Base-by-base conservation (phyloP, 306 rosid species). In the Canavalia ensiformis region DNA sequence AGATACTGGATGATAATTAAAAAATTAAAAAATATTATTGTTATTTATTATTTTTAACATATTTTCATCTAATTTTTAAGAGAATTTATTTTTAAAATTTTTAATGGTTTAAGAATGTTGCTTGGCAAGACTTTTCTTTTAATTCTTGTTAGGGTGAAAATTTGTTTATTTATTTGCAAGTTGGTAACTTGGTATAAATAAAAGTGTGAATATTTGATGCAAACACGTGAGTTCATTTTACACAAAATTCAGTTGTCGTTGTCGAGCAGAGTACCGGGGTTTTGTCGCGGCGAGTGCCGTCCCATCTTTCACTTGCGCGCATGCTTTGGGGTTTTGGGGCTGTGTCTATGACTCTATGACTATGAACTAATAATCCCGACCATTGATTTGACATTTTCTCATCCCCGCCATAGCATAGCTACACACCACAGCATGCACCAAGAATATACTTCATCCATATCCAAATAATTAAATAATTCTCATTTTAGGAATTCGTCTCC, bases 161-260 rank as follows among this genome's bases (percentile, higher is more conserved):
- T 18, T 18, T 18, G 25, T 18, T 18, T 37, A 37, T 37, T 37
- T 37, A 37, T 37, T 37, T 37, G 41, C 41, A 37, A 37, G 41
- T 37, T 37, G 41, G 41, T 18, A 18, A 18, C 25, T 18, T 18
- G 25, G 41, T 4, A 0, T 37, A 37, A 37, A 37, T 2, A 4
- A 37, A 37, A 37, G 41, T 2, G 4, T 37, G 41, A 37, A 37
- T 37, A 37, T 7, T 8, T 69, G 60, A 52, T 3, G 35, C 18
- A 10, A 31, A 55, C 78, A 82, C 52, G 77, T 35, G 83, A 42
- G 83, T 79, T 83, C 1, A 77, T 67, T 66, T 44, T 6, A 82
- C 31, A 78, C 29, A 64, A 72, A 81, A 18, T 12, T 72, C 60
- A 62, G 71, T 81, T 87, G 88, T 87, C 83, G 46, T 72, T 86